phyloP scores from a whole-genome alignment of 140 eudicot genomes.

The Senecio squalidus region DNA sequence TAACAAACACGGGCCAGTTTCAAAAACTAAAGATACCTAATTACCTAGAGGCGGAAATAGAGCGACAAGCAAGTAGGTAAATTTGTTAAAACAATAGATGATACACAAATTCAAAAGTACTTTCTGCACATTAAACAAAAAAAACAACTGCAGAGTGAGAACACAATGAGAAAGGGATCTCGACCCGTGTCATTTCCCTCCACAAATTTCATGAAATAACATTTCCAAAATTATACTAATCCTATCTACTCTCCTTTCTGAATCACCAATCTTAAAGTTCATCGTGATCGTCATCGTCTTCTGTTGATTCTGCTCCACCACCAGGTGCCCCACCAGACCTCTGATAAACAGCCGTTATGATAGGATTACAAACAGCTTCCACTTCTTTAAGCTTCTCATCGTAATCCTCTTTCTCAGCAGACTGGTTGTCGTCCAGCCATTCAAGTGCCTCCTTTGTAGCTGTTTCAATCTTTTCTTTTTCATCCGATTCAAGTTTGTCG shows the following conservation, averaged over 20 bases:
- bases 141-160: not conserved
- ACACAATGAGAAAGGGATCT: constrained; percentile 13
- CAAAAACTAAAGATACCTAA: no score
- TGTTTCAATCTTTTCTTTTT: constrained; percentile 72
- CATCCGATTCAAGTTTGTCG: constrained; percentile 62
- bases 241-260: constrained; percentile 9
- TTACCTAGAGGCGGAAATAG: no score
- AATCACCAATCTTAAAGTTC: constrained; percentile 41
- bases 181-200: constrained; percentile 1
- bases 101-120: constrained; percentile 13
- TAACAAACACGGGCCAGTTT: no score
- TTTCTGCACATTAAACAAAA: constrained; percentile 4
- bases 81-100: constrained; percentile 11
- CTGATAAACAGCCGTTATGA: constrained; percentile 75
- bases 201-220: constrained; percentile 2
- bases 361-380: constrained; percentile 80
- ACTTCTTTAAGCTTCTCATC: constrained; percentile 72
- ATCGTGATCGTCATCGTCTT: constrained; percentile 57
- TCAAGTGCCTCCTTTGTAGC: constrained; percentile 84
- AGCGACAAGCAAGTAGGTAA: constrained; percentile 4
- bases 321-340: constrained; percentile 61
- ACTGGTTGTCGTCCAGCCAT: constrained; percentile 80
- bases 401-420: constrained; percentile 73
- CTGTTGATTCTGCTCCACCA: constrained; percentile 35
- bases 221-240: constrained; percentile 16